Evolutionary conservation across 768 basidiomycete genomes (phyloP).

Genomic region (Neoboletus magnificus): DNA sequence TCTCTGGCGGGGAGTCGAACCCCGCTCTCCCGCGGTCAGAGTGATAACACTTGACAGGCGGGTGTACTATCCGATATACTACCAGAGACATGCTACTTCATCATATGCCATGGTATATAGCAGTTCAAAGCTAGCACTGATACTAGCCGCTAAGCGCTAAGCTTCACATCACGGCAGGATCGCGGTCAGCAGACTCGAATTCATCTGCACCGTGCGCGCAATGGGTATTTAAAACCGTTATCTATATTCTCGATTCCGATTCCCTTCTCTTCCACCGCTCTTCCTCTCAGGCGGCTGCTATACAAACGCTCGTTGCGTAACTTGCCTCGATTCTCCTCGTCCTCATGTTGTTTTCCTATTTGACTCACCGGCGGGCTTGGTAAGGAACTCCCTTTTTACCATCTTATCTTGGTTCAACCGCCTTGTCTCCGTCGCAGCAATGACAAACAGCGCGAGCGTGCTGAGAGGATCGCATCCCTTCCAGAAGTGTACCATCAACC

Average conservation of each 20-base stretch:
- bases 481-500: constrained; percentile 31
- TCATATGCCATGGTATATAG: background rate
- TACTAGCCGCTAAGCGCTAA: background rate
- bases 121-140: background rate
- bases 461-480: constrained; percentile 30
- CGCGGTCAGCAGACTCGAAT: background rate
- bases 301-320: background rate
- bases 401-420: background rate
- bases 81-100: constrained; percentile 32
- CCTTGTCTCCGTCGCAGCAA: constrained; percentile 14
- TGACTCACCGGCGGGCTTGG: constrained; percentile 37
- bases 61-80: constrained; percentile 52
- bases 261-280: background rate
- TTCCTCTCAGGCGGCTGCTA: background rate
- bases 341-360: constrained; percentile 36
- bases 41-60: constrained; percentile 35
- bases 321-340: background rate
- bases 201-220: background rate
- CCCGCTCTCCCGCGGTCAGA: constrained; percentile 38
- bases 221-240: background rate
- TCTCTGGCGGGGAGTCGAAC: constrained; percentile 49
- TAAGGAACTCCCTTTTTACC: constrained; percentile 8
- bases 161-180: background rate
- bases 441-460: constrained; percentile 35
- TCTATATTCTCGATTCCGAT: background rate